Conservation (phyloP, 306 rosid species). For the Medicago lupulina region DNA sequence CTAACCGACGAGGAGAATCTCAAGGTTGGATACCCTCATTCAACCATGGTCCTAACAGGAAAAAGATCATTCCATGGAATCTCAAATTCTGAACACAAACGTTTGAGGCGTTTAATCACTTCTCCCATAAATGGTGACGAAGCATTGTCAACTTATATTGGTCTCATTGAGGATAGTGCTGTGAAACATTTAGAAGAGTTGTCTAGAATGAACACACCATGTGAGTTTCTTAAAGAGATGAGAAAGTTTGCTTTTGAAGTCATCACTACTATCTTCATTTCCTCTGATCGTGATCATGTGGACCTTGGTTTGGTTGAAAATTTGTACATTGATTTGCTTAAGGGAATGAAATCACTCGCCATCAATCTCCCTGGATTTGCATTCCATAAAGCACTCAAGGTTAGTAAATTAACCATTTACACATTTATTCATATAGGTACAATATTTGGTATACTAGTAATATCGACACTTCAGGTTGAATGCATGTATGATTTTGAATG, state of each 20-base stretch:
- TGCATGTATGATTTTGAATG: too few species aligned
- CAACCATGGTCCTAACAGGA: conserved; percentile 46
- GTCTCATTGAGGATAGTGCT: conserved; percentile 46
- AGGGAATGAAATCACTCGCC: conserved; percentile 66
- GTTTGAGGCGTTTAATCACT: conserved; percentile 67
- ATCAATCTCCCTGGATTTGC: conserved; percentile 77
- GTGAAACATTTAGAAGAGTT: conserved; percentile 47
- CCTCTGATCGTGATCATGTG: conserved; percentile 42
- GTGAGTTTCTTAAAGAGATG: conserved; percentile 63
- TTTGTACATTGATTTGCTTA: conserved; percentile 52
- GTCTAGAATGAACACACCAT: conserved; percentile 37
- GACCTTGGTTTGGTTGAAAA: conserved; percentile 50
- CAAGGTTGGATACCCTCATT: conserved; percentile 52
- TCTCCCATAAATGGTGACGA: conserved; percentile 66
- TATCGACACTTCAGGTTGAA: too few species aligned
- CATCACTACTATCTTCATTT: conserved; percentile 63
- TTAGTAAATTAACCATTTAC: conserved; percentile 3
- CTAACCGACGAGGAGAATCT: conserved; percentile 44
- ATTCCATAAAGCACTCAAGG: conserved; percentile 72
- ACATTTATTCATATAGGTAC: too few species aligned
- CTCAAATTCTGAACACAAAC: conserved; percentile 61
- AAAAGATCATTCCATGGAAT: conserved; percentile 56
- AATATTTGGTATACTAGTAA: too few species aligned
- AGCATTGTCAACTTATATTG: conserved; percentile 55
- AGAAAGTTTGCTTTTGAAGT: conserved; percentile 66